Conservation (phyloP, 495 filamentous ascomycete species). For the Recurvomyces mirabilis region DNA sequence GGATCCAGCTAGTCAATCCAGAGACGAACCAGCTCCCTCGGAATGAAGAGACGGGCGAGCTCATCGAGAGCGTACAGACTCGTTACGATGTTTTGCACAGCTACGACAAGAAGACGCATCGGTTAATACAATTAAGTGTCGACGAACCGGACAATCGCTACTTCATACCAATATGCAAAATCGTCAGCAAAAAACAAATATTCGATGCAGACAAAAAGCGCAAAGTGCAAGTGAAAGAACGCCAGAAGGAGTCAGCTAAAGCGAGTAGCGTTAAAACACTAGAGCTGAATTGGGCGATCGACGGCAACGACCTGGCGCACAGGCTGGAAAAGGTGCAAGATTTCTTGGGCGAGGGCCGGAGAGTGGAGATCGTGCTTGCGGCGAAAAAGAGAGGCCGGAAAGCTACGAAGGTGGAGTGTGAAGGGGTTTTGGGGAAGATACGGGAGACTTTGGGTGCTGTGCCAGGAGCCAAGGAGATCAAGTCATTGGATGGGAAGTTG, state of each 20-base stretch:
- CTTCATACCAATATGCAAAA: slow-evolving; percentile 50
- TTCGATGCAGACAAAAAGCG: slow-evolving; percentile 23
- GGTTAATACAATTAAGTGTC: slow-evolving; percentile 47
- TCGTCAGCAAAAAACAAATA: slow-evolving; percentile 42
- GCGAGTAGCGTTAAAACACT: slow-evolving; percentile 48
- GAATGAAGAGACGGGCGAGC: not conserved
- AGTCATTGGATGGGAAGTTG: slow-evolving; percentile 25
- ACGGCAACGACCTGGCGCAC: slow-evolving; percentile 30
- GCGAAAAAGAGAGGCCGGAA: slow-evolving; percentile 27
- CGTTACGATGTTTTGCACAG: slow-evolving; percentile 43
- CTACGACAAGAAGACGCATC: slow-evolving; percentile 40
- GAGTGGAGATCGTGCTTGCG: slow-evolving; percentile 29
- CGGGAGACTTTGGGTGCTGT: slow-evolving; percentile 16
- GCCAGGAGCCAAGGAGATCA: slow-evolving; percentile 21
- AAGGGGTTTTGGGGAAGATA: slow-evolving; percentile 21
- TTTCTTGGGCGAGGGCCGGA: slow-evolving; percentile 30
- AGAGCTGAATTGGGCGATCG: slow-evolving; percentile 79
- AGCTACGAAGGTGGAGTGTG: slow-evolving; percentile 24
- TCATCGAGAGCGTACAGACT: slow-evolving; percentile 23
- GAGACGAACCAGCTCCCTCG: slow-evolving; percentile 19
- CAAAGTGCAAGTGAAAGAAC: slow-evolving; percentile 31
- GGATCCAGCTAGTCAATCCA: slow-evolving; percentile 20
- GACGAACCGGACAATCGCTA: slow-evolving; percentile 8
- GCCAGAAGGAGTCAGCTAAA: slow-evolving; percentile 16
- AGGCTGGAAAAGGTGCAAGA: slow-evolving; percentile 23